phyloP scores from a whole-genome alignment of 306 rosid genomes.

The Delonix regia region DNA sequence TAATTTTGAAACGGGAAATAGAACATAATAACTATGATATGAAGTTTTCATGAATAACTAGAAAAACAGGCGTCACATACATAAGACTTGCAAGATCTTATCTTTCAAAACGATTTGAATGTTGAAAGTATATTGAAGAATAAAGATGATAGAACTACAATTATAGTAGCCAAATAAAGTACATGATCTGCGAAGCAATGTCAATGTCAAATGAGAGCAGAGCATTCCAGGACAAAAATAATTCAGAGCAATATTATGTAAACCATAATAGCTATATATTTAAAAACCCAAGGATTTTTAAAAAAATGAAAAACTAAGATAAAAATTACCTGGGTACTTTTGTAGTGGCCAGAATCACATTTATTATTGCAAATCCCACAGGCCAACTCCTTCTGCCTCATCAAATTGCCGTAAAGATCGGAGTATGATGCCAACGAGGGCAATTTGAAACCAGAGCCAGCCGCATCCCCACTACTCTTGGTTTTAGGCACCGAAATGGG shows the following conservation, averaged over 20 bases:
- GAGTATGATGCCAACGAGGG: constrained; percentile 74
- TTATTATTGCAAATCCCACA: constrained; percentile 68
- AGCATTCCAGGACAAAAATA: not conserved
- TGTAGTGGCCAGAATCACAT: constrained; percentile 66
- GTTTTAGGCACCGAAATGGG: constrained; percentile 48
- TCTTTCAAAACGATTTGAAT: not conserved
- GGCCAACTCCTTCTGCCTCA: constrained; percentile 46
- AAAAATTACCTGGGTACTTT: constrained; percentile 56
- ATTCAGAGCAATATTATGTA: not conserved
- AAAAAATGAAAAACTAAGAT: not conserved
- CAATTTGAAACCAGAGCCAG: constrained; percentile 46
- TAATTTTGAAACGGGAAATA: not conserved
- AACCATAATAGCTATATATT: not conserved
- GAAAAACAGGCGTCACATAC: not conserved
- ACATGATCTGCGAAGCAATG: not conserved
- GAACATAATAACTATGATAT: not conserved
- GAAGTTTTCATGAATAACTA: not conserved
- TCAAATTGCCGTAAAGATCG: constrained; percentile 61
- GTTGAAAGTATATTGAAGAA: not conserved
- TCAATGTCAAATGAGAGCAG: not conserved
- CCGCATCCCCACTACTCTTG: constrained; percentile 31
- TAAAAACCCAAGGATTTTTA: not conserved
- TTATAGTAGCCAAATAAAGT: not conserved
- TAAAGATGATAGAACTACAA: not conserved
- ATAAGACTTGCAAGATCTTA: not conserved